A percentile compares a stretch with the other conserved stretches of the same genome.
These are phyloP conservation scores for Hordeum vulgare DNA, from an alignment of 176 grass and related monocot species.

Conservation along the genomic window MorexV3_pseudomolecules_assembly NC_058521.1:10010344-10010843, in stretches of 20 bases:
- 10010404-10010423: background rate
- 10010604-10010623: background rate
- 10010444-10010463: constrained; percentile 38
- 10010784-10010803: constrained; percentile 42
- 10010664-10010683: constrained; percentile 92
- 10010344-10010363: no score
- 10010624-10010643: background rate
- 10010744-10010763: constrained; percentile 42
- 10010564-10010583: background rate
- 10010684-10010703: constrained; percentile 94
- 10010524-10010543: constrained; percentile 92
- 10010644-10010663: constrained; percentile 69
- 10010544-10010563: background rate
- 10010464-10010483: constrained; percentile 97
- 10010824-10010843: constrained; percentile 64
- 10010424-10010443: constrained; percentile 6
- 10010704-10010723: constrained; percentile 87
- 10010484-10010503: constrained; percentile 99
- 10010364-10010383: background rate
- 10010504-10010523: constrained; percentile 94
- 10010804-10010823: constrained; percentile 77
- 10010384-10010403: background rate
- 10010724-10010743: constrained; percentile 51
- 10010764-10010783: constrained; percentile 57
- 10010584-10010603: background rate